A percentile compares a stretch with the other conserved stretches of the same genome.
Conservation (phyloP, 1,139 yeast species). For the Spencermartinsiella ligniputridi region DNA sequence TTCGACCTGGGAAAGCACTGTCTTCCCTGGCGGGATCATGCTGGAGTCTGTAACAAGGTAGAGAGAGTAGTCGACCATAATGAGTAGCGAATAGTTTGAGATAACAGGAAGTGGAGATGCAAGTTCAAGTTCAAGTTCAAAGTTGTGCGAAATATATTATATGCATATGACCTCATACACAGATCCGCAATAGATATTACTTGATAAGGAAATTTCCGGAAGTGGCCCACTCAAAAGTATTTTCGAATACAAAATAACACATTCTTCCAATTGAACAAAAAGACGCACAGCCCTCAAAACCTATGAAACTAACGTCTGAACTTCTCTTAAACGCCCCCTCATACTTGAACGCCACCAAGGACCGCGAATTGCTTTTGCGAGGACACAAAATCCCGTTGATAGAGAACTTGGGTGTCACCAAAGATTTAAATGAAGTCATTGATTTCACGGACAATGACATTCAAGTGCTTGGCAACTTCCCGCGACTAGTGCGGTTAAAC, state of each 20-base stretch:
- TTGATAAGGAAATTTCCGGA: background rate
- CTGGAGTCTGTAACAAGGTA: constrained; percentile 81
- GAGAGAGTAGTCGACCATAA: constrained; percentile 55
- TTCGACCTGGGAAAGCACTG: constrained; percentile 48
- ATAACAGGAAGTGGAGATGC: no score
- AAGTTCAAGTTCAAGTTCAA: no score
- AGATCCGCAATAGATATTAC: background rate
- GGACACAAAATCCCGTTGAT: constrained; percentile 38
- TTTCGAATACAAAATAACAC: no score
- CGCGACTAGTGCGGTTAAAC: constrained; percentile 42
- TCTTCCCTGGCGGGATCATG: constrained; percentile 61
- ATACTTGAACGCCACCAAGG: constrained; percentile 44
- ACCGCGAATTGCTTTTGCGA: constrained; percentile 43
- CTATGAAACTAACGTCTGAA: constrained; percentile 53
- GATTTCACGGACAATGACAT: constrained; percentile 69
- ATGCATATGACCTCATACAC: no score
- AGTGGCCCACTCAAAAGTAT: no score
- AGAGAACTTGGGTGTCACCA: constrained; percentile 41
- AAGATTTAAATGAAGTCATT: constrained; percentile 47
- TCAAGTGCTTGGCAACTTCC: constrained; percentile 49
- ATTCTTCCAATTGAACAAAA: no score
- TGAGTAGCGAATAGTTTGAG: background rate
- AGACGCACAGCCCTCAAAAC: no score
- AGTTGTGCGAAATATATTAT: no score
- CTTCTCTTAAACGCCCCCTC: constrained; percentile 47